Conservation (phyloP, 257 asterid genomes). For the Nicotiana obtusifolia region DNA sequence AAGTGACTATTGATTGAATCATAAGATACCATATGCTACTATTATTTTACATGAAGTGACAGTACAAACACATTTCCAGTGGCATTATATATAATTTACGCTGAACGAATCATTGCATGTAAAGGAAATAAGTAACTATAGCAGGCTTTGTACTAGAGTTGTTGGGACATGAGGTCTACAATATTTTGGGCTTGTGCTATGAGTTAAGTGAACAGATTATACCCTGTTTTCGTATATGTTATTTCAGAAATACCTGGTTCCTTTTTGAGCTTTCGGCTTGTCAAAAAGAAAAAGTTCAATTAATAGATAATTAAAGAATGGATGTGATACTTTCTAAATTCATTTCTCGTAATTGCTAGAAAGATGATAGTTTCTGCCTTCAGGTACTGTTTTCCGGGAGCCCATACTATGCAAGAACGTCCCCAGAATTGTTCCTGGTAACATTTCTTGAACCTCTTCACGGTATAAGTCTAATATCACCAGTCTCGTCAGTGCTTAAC, state of each 20-base stretch:
- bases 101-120: background rate
- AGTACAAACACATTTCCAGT: background rate
- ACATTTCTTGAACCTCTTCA: constrained; percentile 15
- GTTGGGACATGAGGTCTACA: background rate
- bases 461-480: constrained; percentile 16
- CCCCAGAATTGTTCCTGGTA: constrained; percentile 85
- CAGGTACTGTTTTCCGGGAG: constrained; percentile 94
- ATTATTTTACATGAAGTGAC: background rate
- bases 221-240: background rate
- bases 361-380: constrained; percentile 7
- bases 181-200: background rate
- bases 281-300: background rate
- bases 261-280: background rate
- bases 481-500: constrained; percentile 4
- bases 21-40: background rate
- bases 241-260: background rate
- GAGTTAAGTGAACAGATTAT: background rate
- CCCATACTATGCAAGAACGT: constrained; percentile 78
- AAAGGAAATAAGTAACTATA: background rate
- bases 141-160: background rate
- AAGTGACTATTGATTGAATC: background rate
- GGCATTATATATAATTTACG: background rate
- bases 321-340: background rate
- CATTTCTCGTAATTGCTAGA: constrained; percentile 10
- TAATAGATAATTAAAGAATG: background rate